These are phyloP conservation scores for Periglandula ipomoeae DNA, from an alignment of 2,329 filamentous ascomycete species.

Conservation along the genomic window DNA sequence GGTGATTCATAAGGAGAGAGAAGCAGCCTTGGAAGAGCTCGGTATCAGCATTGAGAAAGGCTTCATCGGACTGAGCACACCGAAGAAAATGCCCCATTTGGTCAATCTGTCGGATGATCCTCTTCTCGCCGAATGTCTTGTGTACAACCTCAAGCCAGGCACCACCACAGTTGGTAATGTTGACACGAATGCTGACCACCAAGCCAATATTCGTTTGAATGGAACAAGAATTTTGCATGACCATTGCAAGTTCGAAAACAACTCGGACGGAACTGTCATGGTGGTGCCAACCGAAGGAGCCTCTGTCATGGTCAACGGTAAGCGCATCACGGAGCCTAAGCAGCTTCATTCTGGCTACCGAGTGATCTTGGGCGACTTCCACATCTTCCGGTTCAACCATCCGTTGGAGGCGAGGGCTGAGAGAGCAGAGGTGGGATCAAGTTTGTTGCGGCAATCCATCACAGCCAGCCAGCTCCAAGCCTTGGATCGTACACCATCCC, in stretches of 20 bases:
- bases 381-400: constrained; percentile 98
- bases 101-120: constrained; percentile 96
- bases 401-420: constrained; percentile 92
- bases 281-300: constrained; percentile 84
- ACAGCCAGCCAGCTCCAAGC: constrained; percentile 51
- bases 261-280: constrained; percentile 80
- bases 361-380: constrained; percentile 94
- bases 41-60: constrained; percentile 99
- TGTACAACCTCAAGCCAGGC: constrained; percentile 96
- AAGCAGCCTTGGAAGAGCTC: constrained; percentile 88
- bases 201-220: constrained; percentile 85
- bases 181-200: constrained; percentile 64
- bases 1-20: constrained; percentile 93
- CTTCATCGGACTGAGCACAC: constrained; percentile 87
- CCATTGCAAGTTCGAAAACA: constrained; percentile 90
- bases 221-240: constrained; percentile 87
- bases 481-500: constrained; percentile 45
- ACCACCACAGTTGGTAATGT: constrained; percentile 91
- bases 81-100: constrained; percentile 98
- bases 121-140: constrained; percentile 85
- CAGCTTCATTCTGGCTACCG: constrained; percentile 86
- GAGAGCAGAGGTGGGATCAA: constrained; percentile 71
- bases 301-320: constrained; percentile 95
- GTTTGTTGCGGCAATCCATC: constrained; percentile 74
- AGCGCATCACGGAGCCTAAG: constrained; percentile 77